Conservation (phyloP, 2,329 filamentous ascomycete species). For the Arthrinium phaeospermum region DNA sequence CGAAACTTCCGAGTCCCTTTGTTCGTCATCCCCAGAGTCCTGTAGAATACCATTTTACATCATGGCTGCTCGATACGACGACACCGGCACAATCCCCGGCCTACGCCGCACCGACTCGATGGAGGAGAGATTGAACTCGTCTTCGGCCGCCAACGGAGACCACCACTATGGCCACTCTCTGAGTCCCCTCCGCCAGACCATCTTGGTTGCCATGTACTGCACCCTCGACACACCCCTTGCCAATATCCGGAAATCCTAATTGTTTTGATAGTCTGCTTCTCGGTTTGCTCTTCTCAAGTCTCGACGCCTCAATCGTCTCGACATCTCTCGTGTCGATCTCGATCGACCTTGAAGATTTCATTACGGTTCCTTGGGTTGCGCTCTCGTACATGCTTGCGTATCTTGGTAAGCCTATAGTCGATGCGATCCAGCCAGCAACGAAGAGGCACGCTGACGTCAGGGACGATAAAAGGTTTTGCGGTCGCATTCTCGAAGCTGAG, state of each 20-base stretch:
- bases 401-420: constrained; percentile 47
- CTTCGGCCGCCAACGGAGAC: not conserved
- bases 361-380: constrained; percentile 60
- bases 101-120: constrained; percentile 21
- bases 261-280: constrained; percentile 50
- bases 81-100: not conserved
- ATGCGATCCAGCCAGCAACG: too few species aligned
- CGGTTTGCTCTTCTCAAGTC: constrained; percentile 61
- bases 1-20: not conserved
- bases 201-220: constrained; percentile 44
- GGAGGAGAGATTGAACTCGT: constrained; percentile 15
- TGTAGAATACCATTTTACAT: not conserved
- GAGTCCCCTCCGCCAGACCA: constrained; percentile 35
- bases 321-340: constrained; percentile 64
- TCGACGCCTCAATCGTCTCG: constrained; percentile 64
- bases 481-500: constrained; percentile 64
- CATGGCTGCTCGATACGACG: constrained; percentile 8
- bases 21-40: not conserved
- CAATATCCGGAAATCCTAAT: constrained; percentile 40
- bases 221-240: constrained; percentile 23
- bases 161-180: constrained; percentile 21
- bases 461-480: constrained; percentile 53
- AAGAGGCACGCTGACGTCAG: not conserved
- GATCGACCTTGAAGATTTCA: constrained; percentile 55
- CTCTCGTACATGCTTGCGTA: constrained; percentile 63